Conservation (phyloP, 805 yeast genomes). For the Candida corydali region DNA sequence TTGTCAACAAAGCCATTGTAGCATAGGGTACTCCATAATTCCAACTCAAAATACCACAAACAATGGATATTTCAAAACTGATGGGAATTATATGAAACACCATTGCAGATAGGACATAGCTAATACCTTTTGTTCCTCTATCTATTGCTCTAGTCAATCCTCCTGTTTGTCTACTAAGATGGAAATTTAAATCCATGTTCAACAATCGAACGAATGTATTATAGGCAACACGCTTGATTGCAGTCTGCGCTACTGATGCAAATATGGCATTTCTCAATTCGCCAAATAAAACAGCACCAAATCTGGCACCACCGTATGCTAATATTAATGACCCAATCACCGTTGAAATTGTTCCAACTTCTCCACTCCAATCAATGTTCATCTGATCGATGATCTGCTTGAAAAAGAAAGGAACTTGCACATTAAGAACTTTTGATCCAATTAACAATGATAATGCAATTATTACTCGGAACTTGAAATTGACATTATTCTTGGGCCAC, state of each 20-base stretch:
- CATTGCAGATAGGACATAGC: constrained; percentile 90
- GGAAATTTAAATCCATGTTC: constrained; percentile 84
- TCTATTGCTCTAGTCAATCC: constrained; percentile 95
- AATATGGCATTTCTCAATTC: constrained; percentile 93
- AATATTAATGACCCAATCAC: constrained; percentile 65
- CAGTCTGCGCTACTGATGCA: constrained; percentile 92
- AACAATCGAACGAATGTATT: constrained; percentile 83
- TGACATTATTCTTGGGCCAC: constrained; percentile 74
- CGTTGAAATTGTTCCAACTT: constrained; percentile 59
- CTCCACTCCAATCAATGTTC: constrained; percentile 80
- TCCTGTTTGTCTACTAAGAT: constrained; percentile 88
- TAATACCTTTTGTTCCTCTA: constrained; percentile 95
- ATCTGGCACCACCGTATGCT: constrained; percentile 91
- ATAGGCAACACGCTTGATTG: constrained; percentile 84
- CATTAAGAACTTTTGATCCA: constrained; percentile 80
- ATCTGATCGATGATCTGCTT: constrained; percentile 81
- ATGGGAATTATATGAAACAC: constrained; percentile 96
- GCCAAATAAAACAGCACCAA: constrained; percentile 92
- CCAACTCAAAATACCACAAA: constrained; percentile 89
- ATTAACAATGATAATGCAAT: constrained; percentile 71
- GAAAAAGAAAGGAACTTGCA: constrained; percentile 94
- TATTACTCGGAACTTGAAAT: constrained; percentile 69
- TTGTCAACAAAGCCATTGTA: constrained; percentile 79
- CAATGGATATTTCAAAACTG: constrained; percentile 85
- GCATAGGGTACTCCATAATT: constrained; percentile 90